Evolutionary conservation across 345 rosid genomes (phyloP).

Genomic region (Luvunga scandens): DNA sequence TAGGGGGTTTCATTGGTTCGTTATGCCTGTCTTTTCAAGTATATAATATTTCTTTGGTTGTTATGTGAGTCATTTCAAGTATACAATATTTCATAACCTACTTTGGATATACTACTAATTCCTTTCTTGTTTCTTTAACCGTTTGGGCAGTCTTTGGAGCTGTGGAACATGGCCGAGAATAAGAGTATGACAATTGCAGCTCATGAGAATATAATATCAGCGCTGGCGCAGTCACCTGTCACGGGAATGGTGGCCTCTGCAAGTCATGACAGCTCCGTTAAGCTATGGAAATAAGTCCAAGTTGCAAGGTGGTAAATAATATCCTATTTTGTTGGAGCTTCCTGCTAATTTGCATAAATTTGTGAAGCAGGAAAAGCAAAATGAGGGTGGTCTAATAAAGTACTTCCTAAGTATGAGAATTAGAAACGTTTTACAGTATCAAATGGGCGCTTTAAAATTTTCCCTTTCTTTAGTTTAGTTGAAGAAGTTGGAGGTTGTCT

Average conservation of each 20-base stretch:
- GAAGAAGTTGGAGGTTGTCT: background rate
- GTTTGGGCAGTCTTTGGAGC: slow-evolving; percentile 55
- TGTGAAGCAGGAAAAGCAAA: background rate
- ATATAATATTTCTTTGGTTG: too few relatives aligned
- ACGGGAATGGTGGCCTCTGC: slow-evolving; percentile 63
- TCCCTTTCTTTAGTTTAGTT: background rate
- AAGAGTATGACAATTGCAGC: slow-evolving; percentile 53
- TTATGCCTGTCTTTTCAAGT: too few relatives aligned
- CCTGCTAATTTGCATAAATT: background rate
- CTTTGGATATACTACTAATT: background rate
- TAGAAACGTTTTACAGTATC: background rate
- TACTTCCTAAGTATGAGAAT: background rate
- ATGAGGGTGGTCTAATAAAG: background rate
- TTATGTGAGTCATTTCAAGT: background rate
- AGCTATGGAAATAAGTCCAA: slow-evolving; percentile 53
- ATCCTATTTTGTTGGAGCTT: background rate
- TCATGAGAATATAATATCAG: slow-evolving; percentile 53
- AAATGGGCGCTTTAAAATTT: background rate
- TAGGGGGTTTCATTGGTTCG: background rate
- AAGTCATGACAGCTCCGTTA: slow-evolving; percentile 61
- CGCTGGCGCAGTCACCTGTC: slow-evolving; percentile 49
- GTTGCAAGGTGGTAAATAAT: background rate
- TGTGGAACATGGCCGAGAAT: slow-evolving; percentile 66
- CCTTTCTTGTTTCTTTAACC: background rate
- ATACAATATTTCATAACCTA: background rate